These are phyloP conservation scores for Aspergillus sp. DNA, from an alignment of 2,329 filamentous ascomycete species.

Conservation along the genomic window DNA sequence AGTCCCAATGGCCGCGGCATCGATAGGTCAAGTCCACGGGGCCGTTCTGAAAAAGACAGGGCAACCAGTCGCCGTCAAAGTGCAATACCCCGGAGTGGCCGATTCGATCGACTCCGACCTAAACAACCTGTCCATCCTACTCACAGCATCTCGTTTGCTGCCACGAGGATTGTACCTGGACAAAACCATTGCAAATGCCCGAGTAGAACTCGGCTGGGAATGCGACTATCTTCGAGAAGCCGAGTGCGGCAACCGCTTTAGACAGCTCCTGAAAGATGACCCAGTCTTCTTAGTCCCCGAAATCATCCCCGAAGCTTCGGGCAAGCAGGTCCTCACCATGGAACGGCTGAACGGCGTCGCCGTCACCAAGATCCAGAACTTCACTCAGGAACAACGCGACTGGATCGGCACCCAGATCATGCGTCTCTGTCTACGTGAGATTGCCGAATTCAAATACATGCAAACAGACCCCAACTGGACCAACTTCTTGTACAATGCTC, in stretches of 20 bases:
- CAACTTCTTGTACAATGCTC: constrained; percentile 87
- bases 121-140: constrained; percentile 83
- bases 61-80: constrained; percentile 82
- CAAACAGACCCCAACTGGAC: constrained; percentile 99
- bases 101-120: constrained; percentile 95
- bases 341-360: constrained; percentile 82
- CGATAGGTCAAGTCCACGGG: constrained; percentile 92
- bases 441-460: constrained; percentile 95
- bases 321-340: constrained; percentile 85
- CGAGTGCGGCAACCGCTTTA: constrained; percentile 71
- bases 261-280: constrained; percentile 70
- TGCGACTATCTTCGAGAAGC: constrained; percentile 93
- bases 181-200: constrained; percentile 94
- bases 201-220: constrained; percentile 90
- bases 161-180: constrained; percentile 91
- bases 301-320: constrained; percentile 73
- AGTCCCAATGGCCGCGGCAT: constrained; percentile 87
- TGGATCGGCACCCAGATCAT: constrained; percentile 96
- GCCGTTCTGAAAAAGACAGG: constrained; percentile 73
- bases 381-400: constrained; percentile 80
- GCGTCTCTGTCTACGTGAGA: constrained; percentile 85
- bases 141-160: constrained; percentile 83
- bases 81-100: constrained; percentile 95
- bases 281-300: constrained; percentile 74
- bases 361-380: constrained; percentile 72